Conservation (phyloP, 2,329 filamentous ascomycete genomes). For the Fusarium illudens region DNA sequence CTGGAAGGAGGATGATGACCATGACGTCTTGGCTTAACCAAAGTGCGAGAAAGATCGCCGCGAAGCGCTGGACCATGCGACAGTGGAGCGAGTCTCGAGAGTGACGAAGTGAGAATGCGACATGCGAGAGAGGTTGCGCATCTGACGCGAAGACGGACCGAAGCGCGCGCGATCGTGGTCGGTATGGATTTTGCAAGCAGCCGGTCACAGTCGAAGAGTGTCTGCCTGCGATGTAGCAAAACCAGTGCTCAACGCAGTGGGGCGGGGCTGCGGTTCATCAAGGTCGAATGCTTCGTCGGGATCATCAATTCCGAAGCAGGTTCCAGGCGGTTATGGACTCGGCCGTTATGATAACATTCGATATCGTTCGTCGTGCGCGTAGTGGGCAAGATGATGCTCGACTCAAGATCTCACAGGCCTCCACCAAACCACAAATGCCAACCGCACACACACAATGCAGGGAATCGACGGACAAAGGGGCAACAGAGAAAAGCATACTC, state of each 20-base stretch:
- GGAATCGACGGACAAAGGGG: slow-evolving; percentile 27
- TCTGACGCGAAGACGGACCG: neutral
- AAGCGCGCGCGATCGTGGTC: neutral
- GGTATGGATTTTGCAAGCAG: slow-evolving; percentile 10
- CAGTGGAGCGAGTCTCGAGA: neutral
- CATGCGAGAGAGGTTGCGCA: neutral
- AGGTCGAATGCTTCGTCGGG: neutral
- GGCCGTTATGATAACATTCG: slow-evolving; percentile 1
- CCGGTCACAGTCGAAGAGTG: slow-evolving; percentile 1
- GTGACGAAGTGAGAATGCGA: neutral
- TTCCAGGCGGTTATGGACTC: neutral
- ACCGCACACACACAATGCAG: slow-evolving; percentile 17
- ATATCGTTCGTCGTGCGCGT: slow-evolving; percentile 16
- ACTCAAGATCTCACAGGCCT: slow-evolving; percentile 26
- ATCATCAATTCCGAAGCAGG: neutral
- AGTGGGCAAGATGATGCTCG: slow-evolving; percentile 18
- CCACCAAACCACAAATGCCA: slow-evolving; percentile 28
- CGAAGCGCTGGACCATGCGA: neutral
- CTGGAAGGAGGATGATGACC: neutral
- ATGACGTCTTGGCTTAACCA: neutral
- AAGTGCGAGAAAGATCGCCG: neutral
- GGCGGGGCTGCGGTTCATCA: neutral
- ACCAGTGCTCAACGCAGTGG: neutral
- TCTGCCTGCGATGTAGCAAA: neutral
- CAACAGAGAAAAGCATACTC: slow-evolving; percentile 48